Base-by-base conservation (phyloP, 139 green algal genomes). In the Chlamydomonas asymmetrica region DNA sequence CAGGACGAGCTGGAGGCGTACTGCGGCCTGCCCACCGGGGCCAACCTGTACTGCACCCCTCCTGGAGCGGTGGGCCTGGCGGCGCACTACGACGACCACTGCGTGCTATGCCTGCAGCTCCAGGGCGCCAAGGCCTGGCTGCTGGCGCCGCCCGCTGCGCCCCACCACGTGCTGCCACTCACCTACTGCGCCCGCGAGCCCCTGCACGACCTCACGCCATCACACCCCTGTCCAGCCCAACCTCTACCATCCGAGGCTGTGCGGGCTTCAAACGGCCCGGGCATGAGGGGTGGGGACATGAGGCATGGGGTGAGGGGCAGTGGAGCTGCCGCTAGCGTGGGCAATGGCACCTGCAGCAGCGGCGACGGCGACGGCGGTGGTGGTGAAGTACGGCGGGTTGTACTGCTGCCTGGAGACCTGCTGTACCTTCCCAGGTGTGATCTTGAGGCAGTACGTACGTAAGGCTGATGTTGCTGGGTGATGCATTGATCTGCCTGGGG, bases 71-170 rank as follows among this genome's bases (percentile, higher is more conserved):
- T 78, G 37, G 82, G 66, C 29, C 38, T 87, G 22, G 41, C 63
- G 13, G 62, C 74, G 5, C 82, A 87, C 34, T 87, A 82, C 63
- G 82, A 87, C 74, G 82, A 87, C 50, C 82, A 87, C 59, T 82
- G 73, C 52, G 77, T 87, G 48, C 66, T 82, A 10, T 64, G 80
- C 20, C 31, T 80, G 37, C 82, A 87, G 73, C 67, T 83, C 20
- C 25, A 41, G 35, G 82, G 82, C 56, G 23, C 31, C 63, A 87
- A 87, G 64, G 0, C n/a, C 0, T 87, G 82, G 82, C 63, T 74
- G 57, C 41, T 87, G 59, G 61, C 41, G 22, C 76, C 66, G 3
- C 81, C 81, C 4, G 39, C 20, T 25, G 61, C 35, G 41, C 52
- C 52, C 1, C 23, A 27, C 9, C 49, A 75, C n/a, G 25, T 65